These are phyloP conservation scores for Elsinoe ampelina DNA, from an alignment of 2,329 filamentous ascomycete genomes.

Conservation along the genomic window DNA sequence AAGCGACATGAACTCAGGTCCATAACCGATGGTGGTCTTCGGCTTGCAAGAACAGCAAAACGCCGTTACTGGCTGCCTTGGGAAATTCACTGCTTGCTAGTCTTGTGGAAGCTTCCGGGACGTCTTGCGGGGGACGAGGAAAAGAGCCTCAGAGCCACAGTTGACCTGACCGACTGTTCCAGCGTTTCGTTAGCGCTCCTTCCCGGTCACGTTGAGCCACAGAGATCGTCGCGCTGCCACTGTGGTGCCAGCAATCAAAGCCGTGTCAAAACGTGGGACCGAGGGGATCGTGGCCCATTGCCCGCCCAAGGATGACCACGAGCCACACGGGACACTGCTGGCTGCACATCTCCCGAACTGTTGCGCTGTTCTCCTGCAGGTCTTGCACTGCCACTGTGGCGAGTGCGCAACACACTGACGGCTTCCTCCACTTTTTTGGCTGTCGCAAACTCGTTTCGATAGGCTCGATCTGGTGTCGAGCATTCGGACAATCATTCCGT, in stretches of 20 bases:
- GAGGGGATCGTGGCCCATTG: constrained; percentile 7
- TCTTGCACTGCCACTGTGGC: constrained; percentile 12
- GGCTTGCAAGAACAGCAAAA: neutral
- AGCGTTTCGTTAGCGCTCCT: constrained; percentile 12
- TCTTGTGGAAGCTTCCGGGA: neutral
- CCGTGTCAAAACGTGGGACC: constrained; percentile 10
- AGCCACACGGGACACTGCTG: neutral
- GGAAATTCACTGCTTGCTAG: constrained; percentile 4
- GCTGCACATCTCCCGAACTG: constrained; percentile 6
- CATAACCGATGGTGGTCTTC: neutral
- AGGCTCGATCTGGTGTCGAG: neutral
- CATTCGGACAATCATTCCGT: neutral
- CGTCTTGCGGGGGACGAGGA: neutral
- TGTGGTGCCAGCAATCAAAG: constrained; percentile 9
- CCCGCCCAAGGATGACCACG: neutral
- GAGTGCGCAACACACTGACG: constrained; percentile 7
- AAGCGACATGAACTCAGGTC: neutral
- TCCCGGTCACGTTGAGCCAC: neutral
- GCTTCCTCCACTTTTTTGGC: neutral
- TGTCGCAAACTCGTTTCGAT: neutral
- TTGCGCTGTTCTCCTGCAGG: neutral
- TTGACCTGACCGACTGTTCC: constrained; percentile 13
- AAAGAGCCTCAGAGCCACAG: neutral
- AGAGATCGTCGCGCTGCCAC: constrained; percentile 1
- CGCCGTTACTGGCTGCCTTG: constrained; percentile 11